Evolutionary conservation across 495 filamentous ascomycete species (phyloP), one percentile per base, ranked within the genome.

Genomic region (Ramalina intermedia): DNA sequence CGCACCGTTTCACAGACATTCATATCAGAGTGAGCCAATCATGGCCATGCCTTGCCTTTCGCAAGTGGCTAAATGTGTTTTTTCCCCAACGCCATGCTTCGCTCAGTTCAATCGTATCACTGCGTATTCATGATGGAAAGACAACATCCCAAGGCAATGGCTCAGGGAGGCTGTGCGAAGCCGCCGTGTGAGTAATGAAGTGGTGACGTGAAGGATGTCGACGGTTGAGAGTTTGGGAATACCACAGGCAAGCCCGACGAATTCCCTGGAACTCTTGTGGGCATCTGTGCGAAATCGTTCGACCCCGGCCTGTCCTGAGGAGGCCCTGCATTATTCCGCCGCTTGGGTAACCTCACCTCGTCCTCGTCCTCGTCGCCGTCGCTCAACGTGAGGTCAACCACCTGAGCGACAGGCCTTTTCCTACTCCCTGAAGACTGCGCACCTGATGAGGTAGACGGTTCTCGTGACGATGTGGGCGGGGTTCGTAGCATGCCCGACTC

Each of bases 311-410:
- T 7, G 5, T 33, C 29, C 5, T 33, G 29, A 1, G 29, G 6
- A 33, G 29, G 29, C 29, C 7, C 29, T 11, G 29, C 5, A 4
- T 27, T 48, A 4, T 40, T 24, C 27, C 63, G 64, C 23, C 77
- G 67, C 62, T 89, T 89, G 2, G 71, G 51, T 13, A 78, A 65
- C 18, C 72, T 75, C 13, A 66, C 60, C 9, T 75, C 75, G 38
- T 80, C 74, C 26, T 89, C 84, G 38, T 84, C 82, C 50, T 85
- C 18, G 18, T 20, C 18, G 82, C 85, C 82, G 41, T 81, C 80
- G 54, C 78, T 86, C 2, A 78, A 67, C 1, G 84, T 91, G 48
- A 91, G 73, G 58, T 94, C 87, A 48, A 93, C 88, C 17, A 93
- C 73, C 43, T 78, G 73, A 13, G 74, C 62, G 6, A 68, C 65